Evolutionary conservation across 495 filamentous ascomycete species (phyloP), one percentile per base, ranked within the genome.

Genomic region (Daldinia vernicosa): DNA sequence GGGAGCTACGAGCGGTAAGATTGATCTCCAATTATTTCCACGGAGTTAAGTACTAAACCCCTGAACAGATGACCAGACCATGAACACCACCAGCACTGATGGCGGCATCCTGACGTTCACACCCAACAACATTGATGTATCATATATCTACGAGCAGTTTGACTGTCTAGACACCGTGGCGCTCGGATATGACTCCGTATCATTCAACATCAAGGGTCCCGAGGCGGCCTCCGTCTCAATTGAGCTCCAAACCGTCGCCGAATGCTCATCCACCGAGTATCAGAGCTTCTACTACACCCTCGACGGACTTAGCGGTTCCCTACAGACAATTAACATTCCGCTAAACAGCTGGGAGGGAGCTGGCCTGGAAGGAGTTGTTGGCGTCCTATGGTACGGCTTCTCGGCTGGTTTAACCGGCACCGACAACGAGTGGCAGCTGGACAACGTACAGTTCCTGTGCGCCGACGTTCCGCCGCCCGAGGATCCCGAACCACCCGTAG

Each of bases 121-220:
- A 5, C 85, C 85, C 8, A 84, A 80, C 32, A 65, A 80, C 51
- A 62, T 63, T 9, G 71, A 77, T 3, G 40, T 32, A 12, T 84
- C 84, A n/a, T 89, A 89, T 72, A 85, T 88, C 65, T 89, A 89
- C 62, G 86, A 87, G 63, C 82, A 81, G 11, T 85, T 89, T 60
- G 67, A 74, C 8, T 89, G 87, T 71, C 74, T 84, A 50, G 77
- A 80, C 40, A 80, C 83, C 39, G 70, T 74, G 9, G 79, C 80
- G 26, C 74, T 79, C 28, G 80, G 80, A 9, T 89, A 89, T 74
- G 81, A 80, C 54, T 83, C 82, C 4, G 63, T 90, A 40, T 82
- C 84, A 30, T 89, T 89, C 70, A 82, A 79, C 53, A 76, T 89
- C 70, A 83, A 86, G 74, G 85, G 84, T 1, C 87, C 87, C 1